Evolutionary conservation across 2,329 filamentous ascomycete species (phyloP), one percentile per base, ranked within the genome.

Genomic region (Leptographium radiaticola): DNA sequence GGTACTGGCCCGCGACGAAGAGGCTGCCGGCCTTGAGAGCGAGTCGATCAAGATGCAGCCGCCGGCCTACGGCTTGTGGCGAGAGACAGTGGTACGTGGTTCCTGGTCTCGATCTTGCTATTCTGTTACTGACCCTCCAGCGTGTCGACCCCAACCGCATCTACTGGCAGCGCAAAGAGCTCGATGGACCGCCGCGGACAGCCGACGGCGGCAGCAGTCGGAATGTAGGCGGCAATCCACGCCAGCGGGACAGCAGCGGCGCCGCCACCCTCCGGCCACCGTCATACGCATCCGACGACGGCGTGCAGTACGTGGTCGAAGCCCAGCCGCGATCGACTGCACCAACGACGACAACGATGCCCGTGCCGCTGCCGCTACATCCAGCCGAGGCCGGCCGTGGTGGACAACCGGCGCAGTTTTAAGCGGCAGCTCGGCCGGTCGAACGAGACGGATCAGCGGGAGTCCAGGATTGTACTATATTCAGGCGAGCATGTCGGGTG

Each of bases 41-140:
- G 76, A 80, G 55, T 70, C 76, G 0, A 69, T 71, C 44, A 81
- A 82, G 61, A 59, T 75, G 20, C 80, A 82, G 10, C 89, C 90
- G 5, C 89, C 90, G 0, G 88, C 88, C 2, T 95, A 95, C 64
- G 89, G 89, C 0, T 71, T 89, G 1, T 94, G 88, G 87, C 76
- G 88, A 52, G 83, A 84, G 66, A 91, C 85, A 62, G 87, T 93
- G 68, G 84, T 87, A 76, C 67, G 83, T 81, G 3, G 13, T 15
- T 36, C n/a, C 5, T 25, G 4, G 4, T 39, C 5, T 38, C 9
- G 10, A 45, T 25, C 30, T 16, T 49, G 6, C 16, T 16, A 13
- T 42, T 6, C 31, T 30, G 20, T 53, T 11, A 38, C 25, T 38
- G 6, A 31, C 30, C 25, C 15, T 33, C 2, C 61, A 86, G 79